phyloP scores from a whole-genome alignment of 129 eudicot species.

The Tagetes erecta region DNA sequence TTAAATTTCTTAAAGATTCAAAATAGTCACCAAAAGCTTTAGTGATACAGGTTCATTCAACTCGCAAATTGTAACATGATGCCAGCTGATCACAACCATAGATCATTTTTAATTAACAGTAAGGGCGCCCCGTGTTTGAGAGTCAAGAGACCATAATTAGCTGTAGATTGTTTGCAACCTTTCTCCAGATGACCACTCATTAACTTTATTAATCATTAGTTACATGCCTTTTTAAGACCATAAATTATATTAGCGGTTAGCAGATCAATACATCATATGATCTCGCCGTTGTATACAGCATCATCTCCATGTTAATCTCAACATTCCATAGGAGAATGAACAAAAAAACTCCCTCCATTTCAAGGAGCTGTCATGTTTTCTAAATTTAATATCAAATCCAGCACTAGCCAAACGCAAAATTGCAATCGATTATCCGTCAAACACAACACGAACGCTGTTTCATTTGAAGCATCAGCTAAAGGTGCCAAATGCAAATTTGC shows the following conservation, averaged over 20 bases:
- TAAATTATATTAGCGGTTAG: background rate
- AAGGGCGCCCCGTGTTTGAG: background rate
- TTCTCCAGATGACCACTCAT: background rate
- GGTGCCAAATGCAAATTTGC: background rate
- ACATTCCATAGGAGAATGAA: background rate
- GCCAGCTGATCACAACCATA: background rate
- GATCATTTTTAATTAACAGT: background rate
- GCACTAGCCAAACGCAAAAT: background rate
- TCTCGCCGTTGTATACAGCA: background rate
- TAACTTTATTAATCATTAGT: background rate
- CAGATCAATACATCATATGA: background rate
- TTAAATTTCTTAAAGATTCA: background rate
- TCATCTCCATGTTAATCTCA: background rate
- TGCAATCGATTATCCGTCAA: background rate
- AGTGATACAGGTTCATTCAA: constrained; percentile 1
- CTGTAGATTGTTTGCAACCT: background rate
- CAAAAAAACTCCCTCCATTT: background rate
- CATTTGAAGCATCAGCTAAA: background rate
- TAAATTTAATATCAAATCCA: constrained; percentile 5
- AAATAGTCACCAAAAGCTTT: background rate
- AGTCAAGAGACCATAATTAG: background rate
- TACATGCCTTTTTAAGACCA: background rate
- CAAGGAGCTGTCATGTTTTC: background rate
- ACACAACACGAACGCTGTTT: background rate
- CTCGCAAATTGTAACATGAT: background rate